Base-by-base conservation (phyloP, 192 early-diverging fungal species). In the Chytriomyces sp. region DNA sequence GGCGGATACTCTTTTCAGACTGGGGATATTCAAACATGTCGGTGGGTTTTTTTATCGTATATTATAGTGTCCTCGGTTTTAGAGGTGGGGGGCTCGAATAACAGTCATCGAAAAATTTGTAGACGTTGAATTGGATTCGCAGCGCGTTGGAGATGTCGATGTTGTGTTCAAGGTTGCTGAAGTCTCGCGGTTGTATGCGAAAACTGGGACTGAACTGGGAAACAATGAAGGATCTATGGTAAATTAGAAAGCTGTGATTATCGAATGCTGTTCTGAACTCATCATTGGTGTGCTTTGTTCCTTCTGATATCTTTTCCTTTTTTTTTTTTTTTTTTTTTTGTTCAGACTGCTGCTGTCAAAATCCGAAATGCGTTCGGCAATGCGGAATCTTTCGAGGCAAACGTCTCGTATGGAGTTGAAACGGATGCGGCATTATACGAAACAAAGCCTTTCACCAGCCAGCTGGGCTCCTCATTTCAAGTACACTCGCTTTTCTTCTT, bases 141-240 rank as follows among this genome's bases (percentile, higher is more conserved):
- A 83, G n/a, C 28, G 50, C 23, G 9, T 83, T 18, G 79, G 70
- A 8, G 72, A 85, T 28, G 80, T 72, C n/a, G 67, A 96, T 6
- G 91, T 97, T 81, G 89, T 97, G 26, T 82, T 90, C 6, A 81
- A 97, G 48, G 80, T 79, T 7, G 87, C 94, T 66, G 87, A 92
- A 74, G 93, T 96, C 71, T 84, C 86, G 86, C 85, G 45, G 57
- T 83, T 96, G 45, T 91, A 84, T 80, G 86, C 95, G 59, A 89
- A 86, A 72, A 98, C 96, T 6, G 96, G 95, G 20, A 95, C 95
- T 6, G 94, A 96, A 62, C 88, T 97, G 44, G 94, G 94, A 18
- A 94, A 94, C 69, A 87, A 92, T 64, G 95, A 97, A 81, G 97
- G 94, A 45, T 93, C 85, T 45, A 90, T 94, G 90, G 93, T 94